A percentile compares a stretch with the other conserved stretches of the same genome.
phyloP scores from a whole-genome alignment of 441 rosid species.

The Geranium incanum region DNA sequence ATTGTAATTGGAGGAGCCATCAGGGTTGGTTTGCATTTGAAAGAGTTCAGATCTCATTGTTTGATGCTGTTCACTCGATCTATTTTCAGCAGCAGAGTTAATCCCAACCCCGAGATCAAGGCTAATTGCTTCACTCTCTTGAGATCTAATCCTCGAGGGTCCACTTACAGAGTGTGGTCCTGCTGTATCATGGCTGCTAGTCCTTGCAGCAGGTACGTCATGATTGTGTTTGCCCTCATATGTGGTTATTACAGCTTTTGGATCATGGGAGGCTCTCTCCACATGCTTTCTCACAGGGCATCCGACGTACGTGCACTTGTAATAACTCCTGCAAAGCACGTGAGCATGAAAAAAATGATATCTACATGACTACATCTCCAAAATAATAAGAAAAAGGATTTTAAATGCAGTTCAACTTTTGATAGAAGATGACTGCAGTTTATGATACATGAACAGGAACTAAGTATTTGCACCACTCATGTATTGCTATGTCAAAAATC shows the following conservation, averaged over 20 bases:
- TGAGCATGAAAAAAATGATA: not conserved
- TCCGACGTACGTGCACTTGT: conserved; percentile 86
- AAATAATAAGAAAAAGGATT: not conserved
- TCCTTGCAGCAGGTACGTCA: conserved; percentile 72
- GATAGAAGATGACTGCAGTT: not conserved
- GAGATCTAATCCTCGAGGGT: conserved; percentile 41
- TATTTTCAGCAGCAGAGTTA: conserved; percentile 40
- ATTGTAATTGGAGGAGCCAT: conserved; percentile 44
- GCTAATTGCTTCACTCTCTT: conserved; percentile 58
- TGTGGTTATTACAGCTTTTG: conserved; percentile 91
- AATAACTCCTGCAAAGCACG: conserved; percentile 71
- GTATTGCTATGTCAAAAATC: not conserved
- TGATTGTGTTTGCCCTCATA: conserved; percentile 97
- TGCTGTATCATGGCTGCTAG: conserved; percentile 50
- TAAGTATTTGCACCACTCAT: not conserved
- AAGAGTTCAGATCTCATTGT: conserved; percentile 28
- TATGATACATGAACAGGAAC: not conserved
- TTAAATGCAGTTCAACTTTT: not conserved
- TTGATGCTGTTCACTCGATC: conserved; percentile 31
- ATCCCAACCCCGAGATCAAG: conserved; percentile 93
- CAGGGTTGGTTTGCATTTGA: conserved; percentile 31
- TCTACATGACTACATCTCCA: conserved; percentile 7
- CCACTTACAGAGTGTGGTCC: conserved; percentile 33
- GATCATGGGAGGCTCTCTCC: conserved; percentile 96
- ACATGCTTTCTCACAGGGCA: conserved; percentile 97